Evolutionary conservation across 768 basidiomycete species (phyloP).

Genomic region (Kwoniella botswanensis): DNA sequence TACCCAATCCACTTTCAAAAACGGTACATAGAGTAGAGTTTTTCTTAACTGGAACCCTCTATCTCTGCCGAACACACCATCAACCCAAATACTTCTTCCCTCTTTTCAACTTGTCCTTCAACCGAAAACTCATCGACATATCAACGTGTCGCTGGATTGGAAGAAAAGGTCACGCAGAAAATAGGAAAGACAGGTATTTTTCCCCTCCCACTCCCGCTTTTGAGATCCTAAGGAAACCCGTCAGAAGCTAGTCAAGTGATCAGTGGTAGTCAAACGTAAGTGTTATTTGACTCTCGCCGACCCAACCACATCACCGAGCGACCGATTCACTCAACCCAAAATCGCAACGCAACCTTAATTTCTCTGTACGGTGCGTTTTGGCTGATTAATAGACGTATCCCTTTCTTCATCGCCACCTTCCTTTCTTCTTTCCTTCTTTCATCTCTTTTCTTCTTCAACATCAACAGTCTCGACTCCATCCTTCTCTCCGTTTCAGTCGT

Average conservation of each 20-base stretch:
- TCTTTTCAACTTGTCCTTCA: slow-evolving; percentile 1
- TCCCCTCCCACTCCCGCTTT: not conserved
- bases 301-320: not conserved
- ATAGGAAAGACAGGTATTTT: not conserved
- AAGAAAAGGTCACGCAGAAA: slow-evolving; percentile 1
- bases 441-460: slow-evolving; percentile 2
- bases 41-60: slow-evolving; percentile 6
- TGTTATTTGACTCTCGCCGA: too few relatives aligned
- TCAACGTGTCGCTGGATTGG: slow-evolving; percentile 1
- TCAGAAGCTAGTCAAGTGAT: not conserved
- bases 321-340: not conserved
- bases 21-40: slow-evolving; percentile 25
- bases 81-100: not conserved
- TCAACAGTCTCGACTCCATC: not conserved
- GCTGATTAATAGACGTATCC: slow-evolving; percentile 13
- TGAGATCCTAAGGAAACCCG: not conserved
- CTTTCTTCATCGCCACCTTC: slow-evolving; percentile 9
- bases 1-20: slow-evolving; percentile 3
- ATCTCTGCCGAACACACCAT: slow-evolving; percentile 11
- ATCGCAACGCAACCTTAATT: not conserved
- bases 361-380: not conserved
- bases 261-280: not conserved
- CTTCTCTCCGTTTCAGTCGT: slow-evolving; percentile 4
- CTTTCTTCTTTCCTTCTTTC: slow-evolving; percentile 8
- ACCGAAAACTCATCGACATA: slow-evolving; percentile 1